Percentiles rank a stretch among this genome's conserved stretches.
Evolutionary conservation across 805 yeast genomes (phyloP).

Genomic region (Yarrowia divulgata): DNA sequence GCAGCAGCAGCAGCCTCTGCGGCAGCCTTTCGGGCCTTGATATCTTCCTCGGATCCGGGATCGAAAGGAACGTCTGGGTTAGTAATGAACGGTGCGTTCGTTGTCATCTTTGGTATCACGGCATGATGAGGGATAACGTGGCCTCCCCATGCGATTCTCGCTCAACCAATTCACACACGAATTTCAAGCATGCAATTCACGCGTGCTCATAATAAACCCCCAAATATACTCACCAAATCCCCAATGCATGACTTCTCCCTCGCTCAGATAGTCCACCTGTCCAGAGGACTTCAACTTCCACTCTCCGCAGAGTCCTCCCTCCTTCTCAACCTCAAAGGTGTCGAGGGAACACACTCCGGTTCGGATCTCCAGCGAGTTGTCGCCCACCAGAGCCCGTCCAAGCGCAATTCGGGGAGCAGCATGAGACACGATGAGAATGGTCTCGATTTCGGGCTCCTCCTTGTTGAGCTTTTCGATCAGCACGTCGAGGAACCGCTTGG

Average conservation of each 20-base stretch:
- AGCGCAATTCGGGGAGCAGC: constrained; percentile 92
- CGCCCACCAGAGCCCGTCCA: constrained; percentile 75
- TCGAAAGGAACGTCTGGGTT: constrained; percentile 60
- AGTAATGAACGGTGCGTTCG: not conserved
- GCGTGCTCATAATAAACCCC: no score
- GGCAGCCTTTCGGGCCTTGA: constrained; percentile 49
- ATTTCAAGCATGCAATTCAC: no score
- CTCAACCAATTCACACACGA: no score
- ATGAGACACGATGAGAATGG: constrained; percentile 81
- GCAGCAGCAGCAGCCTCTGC: constrained; percentile 38
- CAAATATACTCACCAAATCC: constrained; percentile 69
- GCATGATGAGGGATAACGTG: not conserved
- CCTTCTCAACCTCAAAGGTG: constrained; percentile 54
- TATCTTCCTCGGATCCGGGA: constrained; percentile 91
- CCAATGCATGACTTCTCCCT: constrained; percentile 96
- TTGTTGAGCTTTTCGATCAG: constrained; percentile 66
- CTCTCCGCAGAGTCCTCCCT: constrained; percentile 45
- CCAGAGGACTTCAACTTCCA: constrained; percentile 80
- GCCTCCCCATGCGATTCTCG: no score
- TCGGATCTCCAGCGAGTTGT: constrained; percentile 59
- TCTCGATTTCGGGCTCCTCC: constrained; percentile 64
- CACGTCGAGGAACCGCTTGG: constrained; percentile 59
- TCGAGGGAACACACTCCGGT: constrained; percentile 90
- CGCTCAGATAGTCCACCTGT: constrained; percentile 67
- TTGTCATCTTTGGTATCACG: not conserved